Percentiles rank a stretch among this genome's conserved stretches.
These are phyloP conservation scores for Bremia lactucae DNA, from an alignment of 352 stramenopile genomes.

Conservation along the genomic window DNA sequence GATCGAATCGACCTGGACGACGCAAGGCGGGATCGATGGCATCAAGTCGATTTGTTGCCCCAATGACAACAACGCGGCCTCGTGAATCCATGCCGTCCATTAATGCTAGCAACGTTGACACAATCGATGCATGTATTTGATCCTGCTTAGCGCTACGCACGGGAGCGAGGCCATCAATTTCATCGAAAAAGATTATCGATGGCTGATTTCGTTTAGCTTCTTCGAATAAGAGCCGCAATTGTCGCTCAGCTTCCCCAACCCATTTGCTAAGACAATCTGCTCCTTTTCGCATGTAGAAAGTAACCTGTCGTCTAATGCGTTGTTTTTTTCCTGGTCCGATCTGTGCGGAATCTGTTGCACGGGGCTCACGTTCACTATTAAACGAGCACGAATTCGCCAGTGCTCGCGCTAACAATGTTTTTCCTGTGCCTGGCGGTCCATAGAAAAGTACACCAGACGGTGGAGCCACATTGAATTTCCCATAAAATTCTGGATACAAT, in stretches of 20 bases:
- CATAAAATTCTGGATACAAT: constrained; percentile 89
- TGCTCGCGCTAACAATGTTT: constrained; percentile 84
- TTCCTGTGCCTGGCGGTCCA: constrained; percentile 87
- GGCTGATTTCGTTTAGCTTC: constrained; percentile 84
- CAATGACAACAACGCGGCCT: constrained; percentile 94
- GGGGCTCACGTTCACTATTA: constrained; percentile 9
- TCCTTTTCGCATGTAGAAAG: constrained; percentile 92
- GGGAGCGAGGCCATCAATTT: constrained; percentile 88
- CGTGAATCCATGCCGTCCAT: constrained; percentile 87
- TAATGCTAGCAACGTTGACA: constrained; percentile 87
- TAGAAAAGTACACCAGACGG: constrained; percentile 85
- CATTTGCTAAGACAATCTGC: constrained; percentile 88
- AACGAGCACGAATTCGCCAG: constrained; percentile 81
- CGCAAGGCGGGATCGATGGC: constrained; percentile 92
- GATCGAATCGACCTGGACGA: constrained; percentile 88
- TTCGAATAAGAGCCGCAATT: constrained; percentile 87
- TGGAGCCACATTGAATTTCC: constrained; percentile 79
- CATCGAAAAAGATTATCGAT: constrained; percentile 94
- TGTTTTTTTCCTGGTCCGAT: constrained; percentile 9
- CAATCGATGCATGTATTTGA: constrained; percentile 89
- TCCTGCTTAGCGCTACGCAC: constrained; percentile 89
- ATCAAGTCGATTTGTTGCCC: constrained; percentile 95
- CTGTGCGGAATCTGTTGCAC: neutral
- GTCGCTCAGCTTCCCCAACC: constrained; percentile 87
- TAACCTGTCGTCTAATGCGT: constrained; percentile 49